Evolutionary conservation across 305 asterid species (phyloP).

Genomic region (Fraxinus platypoda): DNA sequence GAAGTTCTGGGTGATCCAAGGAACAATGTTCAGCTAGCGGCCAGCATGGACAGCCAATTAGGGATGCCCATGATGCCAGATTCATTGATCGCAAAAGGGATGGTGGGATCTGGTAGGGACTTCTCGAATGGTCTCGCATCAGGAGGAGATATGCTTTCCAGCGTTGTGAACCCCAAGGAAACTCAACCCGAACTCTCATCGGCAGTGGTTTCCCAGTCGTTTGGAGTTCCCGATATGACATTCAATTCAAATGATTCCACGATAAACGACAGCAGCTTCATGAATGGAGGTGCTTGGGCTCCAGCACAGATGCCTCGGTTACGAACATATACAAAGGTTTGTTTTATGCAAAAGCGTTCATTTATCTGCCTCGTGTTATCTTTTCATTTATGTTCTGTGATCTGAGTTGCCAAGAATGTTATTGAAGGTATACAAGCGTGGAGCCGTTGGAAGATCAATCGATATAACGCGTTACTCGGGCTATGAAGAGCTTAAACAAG

Average conservation of each 20-base stretch:
- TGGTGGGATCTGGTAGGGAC: conserved; percentile 55
- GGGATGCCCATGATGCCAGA: conserved; percentile 69
- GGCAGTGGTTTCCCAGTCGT: conserved; percentile 81
- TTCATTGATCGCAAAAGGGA: conserved; percentile 52
- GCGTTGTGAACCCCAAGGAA: conserved; percentile 59
- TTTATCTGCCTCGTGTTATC: neutral
- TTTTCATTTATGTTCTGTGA: neutral
- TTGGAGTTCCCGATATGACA: conserved; percentile 89
- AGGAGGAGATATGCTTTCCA: conserved; percentile 57
- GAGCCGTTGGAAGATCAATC: conserved; percentile 95
- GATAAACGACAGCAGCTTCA: conserved; percentile 62
- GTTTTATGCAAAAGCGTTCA: conserved; percentile 11
- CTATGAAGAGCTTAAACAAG: conserved; percentile 31
- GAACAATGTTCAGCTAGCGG: conserved; percentile 44
- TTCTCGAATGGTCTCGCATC: conserved; percentile 49
- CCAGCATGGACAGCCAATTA: conserved; percentile 53
- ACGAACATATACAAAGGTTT: conserved; percentile 89
- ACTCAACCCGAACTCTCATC: conserved; percentile 78
- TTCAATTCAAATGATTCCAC: conserved; percentile 77
- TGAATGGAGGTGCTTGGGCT: conserved; percentile 67
- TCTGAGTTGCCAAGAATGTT: conserved; percentile 26
- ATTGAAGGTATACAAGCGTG: conserved; percentile 91
- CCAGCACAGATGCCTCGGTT: conserved; percentile 78
- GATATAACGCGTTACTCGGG: conserved; percentile 83
- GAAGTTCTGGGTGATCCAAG: conserved; percentile 69